Evolutionary conservation across 257 asterid genomes (phyloP).

Genomic region (Misopates orontium): DNA sequence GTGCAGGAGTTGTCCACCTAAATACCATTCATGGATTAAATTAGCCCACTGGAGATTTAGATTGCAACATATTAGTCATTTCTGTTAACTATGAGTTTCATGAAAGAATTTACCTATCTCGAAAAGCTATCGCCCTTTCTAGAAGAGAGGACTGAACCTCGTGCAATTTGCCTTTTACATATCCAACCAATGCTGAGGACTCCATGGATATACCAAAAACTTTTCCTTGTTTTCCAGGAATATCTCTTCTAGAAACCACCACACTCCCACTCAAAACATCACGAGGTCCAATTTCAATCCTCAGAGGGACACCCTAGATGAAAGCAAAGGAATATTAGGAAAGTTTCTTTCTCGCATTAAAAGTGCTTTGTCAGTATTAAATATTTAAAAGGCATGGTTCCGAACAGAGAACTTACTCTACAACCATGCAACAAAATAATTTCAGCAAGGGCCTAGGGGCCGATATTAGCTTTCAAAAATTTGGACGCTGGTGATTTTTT

Average conservation of each 20-base stretch:
- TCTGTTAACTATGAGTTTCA: slow-evolving; percentile 11
- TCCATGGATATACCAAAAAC: slow-evolving; percentile 93
- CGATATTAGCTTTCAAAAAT: too few relatives aligned
- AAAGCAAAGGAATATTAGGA: slow-evolving; percentile 25
- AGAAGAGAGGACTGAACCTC: slow-evolving; percentile 85
- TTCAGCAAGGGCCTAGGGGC: too few relatives aligned
- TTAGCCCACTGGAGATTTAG: not conserved
- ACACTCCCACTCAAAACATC: slow-evolving; percentile 79
- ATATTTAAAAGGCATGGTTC: not conserved
- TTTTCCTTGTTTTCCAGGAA: slow-evolving; percentile 96
- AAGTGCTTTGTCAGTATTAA: not conserved
- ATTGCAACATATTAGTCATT: slow-evolving; percentile 20
- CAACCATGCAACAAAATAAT: too few relatives aligned
- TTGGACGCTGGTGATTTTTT: too few relatives aligned
- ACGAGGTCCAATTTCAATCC: slow-evolving; percentile 97
- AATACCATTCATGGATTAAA: slow-evolving; percentile 1
- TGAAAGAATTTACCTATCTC: slow-evolving; percentile 62
- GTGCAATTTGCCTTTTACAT: slow-evolving; percentile 58
- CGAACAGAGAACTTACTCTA: too few relatives aligned
- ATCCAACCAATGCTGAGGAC: slow-evolving; percentile 66
- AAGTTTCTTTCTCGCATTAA: slow-evolving; percentile 4
- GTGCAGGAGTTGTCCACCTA: slow-evolving; percentile 2
- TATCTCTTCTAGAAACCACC: slow-evolving; percentile 87
- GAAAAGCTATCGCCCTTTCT: slow-evolving; percentile 67
- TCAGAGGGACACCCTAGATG: slow-evolving; percentile 87